Percentiles rank a stretch among this genome's conserved stretches.
These are phyloP conservation scores for Ilyonectria robusta DNA, from an alignment of 2,329 filamentous ascomycete genomes.

Conservation along the genomic window DNA sequence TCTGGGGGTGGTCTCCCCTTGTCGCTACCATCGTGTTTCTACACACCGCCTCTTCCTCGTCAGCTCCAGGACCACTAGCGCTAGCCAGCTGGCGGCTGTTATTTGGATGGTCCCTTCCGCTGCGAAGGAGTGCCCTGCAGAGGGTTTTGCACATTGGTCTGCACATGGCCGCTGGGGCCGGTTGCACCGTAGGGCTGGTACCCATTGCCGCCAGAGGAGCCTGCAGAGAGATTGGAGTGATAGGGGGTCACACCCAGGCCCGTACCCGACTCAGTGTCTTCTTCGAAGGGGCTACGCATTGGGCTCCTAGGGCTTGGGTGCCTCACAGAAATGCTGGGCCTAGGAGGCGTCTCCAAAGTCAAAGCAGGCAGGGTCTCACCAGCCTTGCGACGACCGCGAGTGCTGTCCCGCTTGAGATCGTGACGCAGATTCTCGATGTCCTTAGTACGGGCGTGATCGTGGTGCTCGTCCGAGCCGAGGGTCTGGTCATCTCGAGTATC, in stretches of 20 bases:
- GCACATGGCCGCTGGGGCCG: constrained; percentile 28
- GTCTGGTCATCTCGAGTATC: constrained; percentile 44
- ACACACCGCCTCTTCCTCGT: constrained; percentile 32
- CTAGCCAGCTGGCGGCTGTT: constrained; percentile 40
- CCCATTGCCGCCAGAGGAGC: constrained; percentile 37
- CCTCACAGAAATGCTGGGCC: constrained; percentile 44
- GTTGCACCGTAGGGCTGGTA: constrained; percentile 39
- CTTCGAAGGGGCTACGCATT: constrained; percentile 57
- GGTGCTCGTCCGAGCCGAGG: constrained; percentile 48
- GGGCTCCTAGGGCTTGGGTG: constrained; percentile 51
- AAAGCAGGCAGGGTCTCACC: constrained; percentile 61
- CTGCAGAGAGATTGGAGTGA: constrained; percentile 47
- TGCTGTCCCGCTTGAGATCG: constrained; percentile 60
- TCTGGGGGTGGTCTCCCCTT: constrained; percentile 20
- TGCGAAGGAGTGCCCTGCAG: constrained; percentile 35
- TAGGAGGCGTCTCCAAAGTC: constrained; percentile 46
- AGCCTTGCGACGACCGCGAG: constrained; percentile 64
- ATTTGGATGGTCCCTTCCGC: constrained; percentile 35
- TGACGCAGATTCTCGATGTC: constrained; percentile 57
- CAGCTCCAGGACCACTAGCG: constrained; percentile 43
- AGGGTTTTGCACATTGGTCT: constrained; percentile 41
- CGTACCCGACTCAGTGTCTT: constrained; percentile 59
- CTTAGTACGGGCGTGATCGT: constrained; percentile 52
- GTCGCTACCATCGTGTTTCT: constrained; percentile 33
- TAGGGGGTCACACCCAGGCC: constrained; percentile 46